These are phyloP conservation scores for Chionographis japonica DNA, from an alignment of 106 monocot species.

Conservation along the genomic window DNA sequence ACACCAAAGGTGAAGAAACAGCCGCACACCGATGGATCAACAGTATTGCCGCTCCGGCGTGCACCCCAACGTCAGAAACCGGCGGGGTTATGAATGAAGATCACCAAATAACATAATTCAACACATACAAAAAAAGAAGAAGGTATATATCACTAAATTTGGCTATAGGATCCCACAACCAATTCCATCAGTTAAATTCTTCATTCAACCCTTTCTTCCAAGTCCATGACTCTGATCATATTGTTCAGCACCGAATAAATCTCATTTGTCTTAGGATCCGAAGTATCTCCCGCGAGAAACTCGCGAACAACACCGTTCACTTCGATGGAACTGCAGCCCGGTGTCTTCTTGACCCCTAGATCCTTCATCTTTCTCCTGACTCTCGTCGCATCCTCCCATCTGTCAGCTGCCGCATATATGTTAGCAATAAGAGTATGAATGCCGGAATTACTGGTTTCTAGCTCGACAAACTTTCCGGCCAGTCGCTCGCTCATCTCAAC, in stretches of 20 bases:
- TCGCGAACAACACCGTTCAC: slow-evolving; percentile 28
- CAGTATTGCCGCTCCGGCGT: too few species aligned
- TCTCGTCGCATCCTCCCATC: slow-evolving; percentile 33
- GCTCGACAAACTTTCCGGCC: slow-evolving; percentile 6
- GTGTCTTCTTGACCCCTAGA: slow-evolving; percentile 34
- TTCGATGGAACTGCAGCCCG: slow-evolving; percentile 52
- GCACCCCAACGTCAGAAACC: too few species aligned
- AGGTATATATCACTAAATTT: too few species aligned
- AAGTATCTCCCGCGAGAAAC: slow-evolving; percentile 37
- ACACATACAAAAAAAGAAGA: too few species aligned
- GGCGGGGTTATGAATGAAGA: too few species aligned
- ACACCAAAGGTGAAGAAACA: too few species aligned
- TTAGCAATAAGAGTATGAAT: slow-evolving; percentile 30
- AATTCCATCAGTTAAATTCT: not conserved
- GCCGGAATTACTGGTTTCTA: slow-evolving; percentile 17
- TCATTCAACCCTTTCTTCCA: not conserved
- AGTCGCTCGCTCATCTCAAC: slow-evolving; percentile 19
- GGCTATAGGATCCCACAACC: not conserved
- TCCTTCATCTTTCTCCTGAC: slow-evolving; percentile 35
- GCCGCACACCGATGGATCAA: too few species aligned
- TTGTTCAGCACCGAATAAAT: slow-evolving; percentile 11
- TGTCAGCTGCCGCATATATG: slow-evolving; percentile 34
- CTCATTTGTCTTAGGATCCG: slow-evolving; percentile 11
- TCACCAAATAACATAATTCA: too few species aligned
- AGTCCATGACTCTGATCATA: slow-evolving; percentile 12